These are phyloP conservation scores for Suhomyces yuchorum DNA, from an alignment of 1,139 yeast genomes.

Conservation along the genomic window DNA sequence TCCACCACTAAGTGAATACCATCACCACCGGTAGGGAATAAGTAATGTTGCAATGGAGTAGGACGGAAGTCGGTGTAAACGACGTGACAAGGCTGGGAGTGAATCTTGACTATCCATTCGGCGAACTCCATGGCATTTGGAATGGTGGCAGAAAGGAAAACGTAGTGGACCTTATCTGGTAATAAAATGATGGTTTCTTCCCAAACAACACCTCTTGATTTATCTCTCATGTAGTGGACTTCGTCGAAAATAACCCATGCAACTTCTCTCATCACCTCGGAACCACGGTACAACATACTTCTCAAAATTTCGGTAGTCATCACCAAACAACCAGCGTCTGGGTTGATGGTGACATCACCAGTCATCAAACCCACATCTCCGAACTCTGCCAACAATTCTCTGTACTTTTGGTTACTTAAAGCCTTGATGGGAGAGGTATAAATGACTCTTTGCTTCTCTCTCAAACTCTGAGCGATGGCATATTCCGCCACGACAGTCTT, in stretches of 20 bases:
- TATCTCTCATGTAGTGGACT: conserved; percentile 94
- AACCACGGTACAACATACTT: conserved; percentile 90
- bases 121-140: conserved; percentile 99
- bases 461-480: conserved; percentile 91
- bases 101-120: conserved; percentile 96
- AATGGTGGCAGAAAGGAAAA: conserved; percentile 90
- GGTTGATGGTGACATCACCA: conserved; percentile 96
- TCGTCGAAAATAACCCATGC: conserved; percentile 97
- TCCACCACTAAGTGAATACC: conserved; percentile 98
- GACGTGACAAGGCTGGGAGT: conserved; percentile 95
- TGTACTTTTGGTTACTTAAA: conserved; percentile 89
- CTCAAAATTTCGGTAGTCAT: conserved; percentile 97
- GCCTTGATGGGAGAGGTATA: conserved; percentile 98
- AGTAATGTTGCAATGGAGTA: conserved; percentile 94
- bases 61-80: conserved; percentile 99
- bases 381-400: conserved; percentile 89
- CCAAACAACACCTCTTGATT: conserved; percentile 98
- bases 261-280: conserved; percentile 94
- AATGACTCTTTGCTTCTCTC: conserved; percentile 90
- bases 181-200: conserved; percentile 95
- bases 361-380: conserved; percentile 98
- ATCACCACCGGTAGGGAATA: conserved; percentile 96
- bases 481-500: conserved; percentile 98
- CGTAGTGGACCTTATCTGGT: conserved; percentile 92
- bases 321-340: conserved; percentile 94